Conservation (phyloP, 495 filamentous ascomycete genomes). For the Xylaria venustula region DNA sequence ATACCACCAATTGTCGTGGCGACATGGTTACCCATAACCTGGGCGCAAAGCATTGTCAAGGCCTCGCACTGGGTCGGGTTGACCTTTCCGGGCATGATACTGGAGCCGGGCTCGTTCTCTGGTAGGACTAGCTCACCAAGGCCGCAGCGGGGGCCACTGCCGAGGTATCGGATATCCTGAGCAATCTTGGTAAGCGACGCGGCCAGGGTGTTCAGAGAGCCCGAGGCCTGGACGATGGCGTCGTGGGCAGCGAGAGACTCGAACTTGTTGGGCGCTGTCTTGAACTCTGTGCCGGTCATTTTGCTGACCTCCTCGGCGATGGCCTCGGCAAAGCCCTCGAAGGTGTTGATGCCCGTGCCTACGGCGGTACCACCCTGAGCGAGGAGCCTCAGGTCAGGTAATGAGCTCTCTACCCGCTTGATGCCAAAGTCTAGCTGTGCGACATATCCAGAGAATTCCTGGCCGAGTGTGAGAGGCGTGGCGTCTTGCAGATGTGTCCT, state of each 20-base stretch:
- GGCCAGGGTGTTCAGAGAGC: conserved; percentile 90
- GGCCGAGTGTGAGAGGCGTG: conserved; percentile 90
- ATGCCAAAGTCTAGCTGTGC: conserved; percentile 89
- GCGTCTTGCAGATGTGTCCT: conserved; percentile 98
- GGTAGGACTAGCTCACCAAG: conserved; percentile 89
- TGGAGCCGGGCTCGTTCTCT: conserved; percentile 95
- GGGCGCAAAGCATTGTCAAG: conserved; percentile 94
- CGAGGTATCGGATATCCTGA: conserved; percentile 95
- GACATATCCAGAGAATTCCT: conserved; percentile 98
- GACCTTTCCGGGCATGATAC: conserved; percentile 99
- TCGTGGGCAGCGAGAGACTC: conserved; percentile 98
- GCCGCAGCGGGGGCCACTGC: conserved; percentile 92
- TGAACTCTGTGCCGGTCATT: conserved; percentile 89
- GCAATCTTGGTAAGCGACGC: conserved; percentile 96
- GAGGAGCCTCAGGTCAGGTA: conserved; percentile 81
- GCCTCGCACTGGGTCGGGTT: conserved; percentile 99
- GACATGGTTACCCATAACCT: conserved; percentile 96
- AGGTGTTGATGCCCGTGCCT: conserved; percentile 96
- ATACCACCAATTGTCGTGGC: conserved; percentile 90
- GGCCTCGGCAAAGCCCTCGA: conserved; percentile 89
- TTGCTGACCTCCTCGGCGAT: conserved; percentile 87
- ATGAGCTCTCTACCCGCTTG: conserved; percentile 75
- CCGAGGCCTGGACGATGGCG: conserved; percentile 89
- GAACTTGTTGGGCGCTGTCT: conserved; percentile 98
- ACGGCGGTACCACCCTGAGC: conserved; percentile 97